Evolutionary conservation across 768 basidiomycete species (phyloP), one percentile per base, ranked within the genome.

Genomic region (Naganishia vishniacii): DNA sequence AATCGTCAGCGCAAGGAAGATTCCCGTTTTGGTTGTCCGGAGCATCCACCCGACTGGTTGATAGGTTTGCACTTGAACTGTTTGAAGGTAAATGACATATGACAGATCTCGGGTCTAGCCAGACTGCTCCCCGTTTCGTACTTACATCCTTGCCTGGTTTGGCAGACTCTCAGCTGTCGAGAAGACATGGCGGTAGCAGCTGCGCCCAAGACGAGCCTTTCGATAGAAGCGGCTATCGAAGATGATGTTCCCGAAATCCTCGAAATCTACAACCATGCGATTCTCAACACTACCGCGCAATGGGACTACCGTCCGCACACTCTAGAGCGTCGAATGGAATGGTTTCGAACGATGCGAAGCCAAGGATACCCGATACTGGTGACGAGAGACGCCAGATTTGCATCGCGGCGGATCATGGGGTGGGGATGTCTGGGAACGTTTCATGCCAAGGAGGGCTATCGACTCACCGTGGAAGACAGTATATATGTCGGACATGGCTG

Each of bases 251-350:
- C 61, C 1, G 20, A 48, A 18, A 62, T 62, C 37, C 46, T 48
- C 46, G 32, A 48, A 48, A 62, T 62, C 48, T 48, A 48, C 37
- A 62, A 62, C 32, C 46, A 62, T 44, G 46, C 61, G 5, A 62
- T 62, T 47, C n/a, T 48, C 7, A 7, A 48, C 6, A 40, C 46
- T 23, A 49, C 48, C 13, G 46, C 61, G 8, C 46, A 62, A 11
- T 62, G 61, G 61, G 61, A 62, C 28, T 40, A 40, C 32, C 20
- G 37, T 6, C 46, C 46, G 3, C 32, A 48, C 18, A 26, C 46
- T 11, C 46, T 62, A 18, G 61, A 48, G 40, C 25, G 23, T 0
- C 46, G 61, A 11, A 48, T 5, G 48, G 61, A 34, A 37, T 62
- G 61, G 61, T 62, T 48, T 42, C 32, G 46, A 1, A 32, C 25